These are phyloP conservation scores for Tylopilus cervinicoccineus DNA, from an alignment of 768 basidiomycete species.

Conservation along the genomic window DNA sequence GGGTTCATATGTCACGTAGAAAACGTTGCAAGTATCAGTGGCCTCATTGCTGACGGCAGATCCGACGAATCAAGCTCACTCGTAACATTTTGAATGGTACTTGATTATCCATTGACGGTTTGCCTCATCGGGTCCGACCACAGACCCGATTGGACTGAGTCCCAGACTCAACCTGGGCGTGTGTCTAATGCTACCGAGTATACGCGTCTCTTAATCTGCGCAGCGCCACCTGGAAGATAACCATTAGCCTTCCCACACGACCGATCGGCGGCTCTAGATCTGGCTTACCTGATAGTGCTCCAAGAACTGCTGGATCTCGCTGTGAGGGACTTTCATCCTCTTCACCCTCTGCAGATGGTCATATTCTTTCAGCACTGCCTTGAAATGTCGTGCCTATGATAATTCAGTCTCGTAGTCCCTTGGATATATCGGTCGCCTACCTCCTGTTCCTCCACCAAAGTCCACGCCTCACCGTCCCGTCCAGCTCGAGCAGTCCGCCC, in stretches of 20 bases:
- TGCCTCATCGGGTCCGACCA: no score
- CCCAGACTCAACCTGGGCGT: no score
- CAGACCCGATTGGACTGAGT: no score
- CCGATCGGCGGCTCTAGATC: conserved; percentile 7
- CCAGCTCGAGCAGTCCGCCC: conserved; percentile 96
- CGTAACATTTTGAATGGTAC: no score
- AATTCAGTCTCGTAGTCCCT: background rate
- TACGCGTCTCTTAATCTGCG: conserved; percentile 26
- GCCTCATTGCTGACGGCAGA: no score
- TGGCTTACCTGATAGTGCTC: conserved; percentile 71
- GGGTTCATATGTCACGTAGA: no score
- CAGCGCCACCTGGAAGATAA: conserved; percentile 27
- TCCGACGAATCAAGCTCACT: no score
- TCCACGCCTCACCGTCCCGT: conserved; percentile 86
- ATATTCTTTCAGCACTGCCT: conserved; percentile 69
- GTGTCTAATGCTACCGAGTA: conserved; percentile 15
- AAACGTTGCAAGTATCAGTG: no score
- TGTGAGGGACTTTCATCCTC: conserved; percentile 59
- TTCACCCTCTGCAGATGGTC: conserved; percentile 69
- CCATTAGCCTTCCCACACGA: background rate
- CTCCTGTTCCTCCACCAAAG: conserved; percentile 92
- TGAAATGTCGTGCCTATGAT: conserved; percentile 80
- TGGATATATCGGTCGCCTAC: conserved; percentile 32
- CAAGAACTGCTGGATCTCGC: conserved; percentile 52
- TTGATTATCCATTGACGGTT: no score